A percentile compares a stretch with the other conserved stretches of the same genome.
Evolutionary conservation across 1,284 basidiomycete species (phyloP).

Genomic region (Fomitopsis pinicola): DNA sequence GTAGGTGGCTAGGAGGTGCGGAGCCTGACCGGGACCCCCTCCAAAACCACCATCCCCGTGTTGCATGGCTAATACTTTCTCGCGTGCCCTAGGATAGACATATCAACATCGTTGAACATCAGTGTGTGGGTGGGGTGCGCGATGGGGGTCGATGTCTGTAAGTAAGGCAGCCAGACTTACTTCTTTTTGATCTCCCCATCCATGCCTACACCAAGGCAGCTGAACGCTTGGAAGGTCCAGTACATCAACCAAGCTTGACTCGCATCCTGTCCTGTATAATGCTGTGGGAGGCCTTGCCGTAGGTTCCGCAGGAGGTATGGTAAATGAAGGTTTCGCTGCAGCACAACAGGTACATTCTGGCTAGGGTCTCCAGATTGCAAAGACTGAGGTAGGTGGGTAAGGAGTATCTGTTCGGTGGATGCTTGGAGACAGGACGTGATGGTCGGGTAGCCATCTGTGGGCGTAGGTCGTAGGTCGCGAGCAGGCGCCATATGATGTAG

Average conservation of each 20-base stretch:
- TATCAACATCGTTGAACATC: neutral
- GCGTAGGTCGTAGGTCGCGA: slow-evolving; percentile 24
- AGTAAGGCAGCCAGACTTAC: slow-evolving; percentile 36
- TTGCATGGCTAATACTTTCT: slow-evolving; percentile 76
- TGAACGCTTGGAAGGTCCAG: slow-evolving; percentile 85
- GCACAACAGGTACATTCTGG: slow-evolving; percentile 13
- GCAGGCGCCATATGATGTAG: neutral
- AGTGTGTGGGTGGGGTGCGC: neutral
- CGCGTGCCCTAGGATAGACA: slow-evolving; percentile 49
- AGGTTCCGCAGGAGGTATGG: slow-evolving; percentile 68
- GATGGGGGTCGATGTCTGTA: neutral
- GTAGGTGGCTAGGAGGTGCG: slow-evolving; percentile 91
- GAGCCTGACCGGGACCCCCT: slow-evolving; percentile 85
- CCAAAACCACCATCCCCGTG: slow-evolving; percentile 86
- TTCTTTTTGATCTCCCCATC: slow-evolving; percentile 72
- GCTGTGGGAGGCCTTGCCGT: slow-evolving; percentile 69
- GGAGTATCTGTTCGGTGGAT: slow-evolving; percentile 64
- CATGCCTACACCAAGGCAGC: slow-evolving; percentile 70
- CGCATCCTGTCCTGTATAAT: slow-evolving; percentile 83
- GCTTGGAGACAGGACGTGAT: slow-evolving; percentile 61
- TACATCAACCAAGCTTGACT: slow-evolving; percentile 91
- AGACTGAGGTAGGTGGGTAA: slow-evolving; percentile 37
- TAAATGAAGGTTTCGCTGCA: slow-evolving; percentile 61
- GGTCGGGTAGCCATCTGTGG: slow-evolving; percentile 58
- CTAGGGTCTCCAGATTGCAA: slow-evolving; percentile 11